Percentiles rank a stretch among this genome's conserved stretches.
phyloP scores from a whole-genome alignment of 768 basidiomycete genomes.

The Trametes maxima region DNA sequence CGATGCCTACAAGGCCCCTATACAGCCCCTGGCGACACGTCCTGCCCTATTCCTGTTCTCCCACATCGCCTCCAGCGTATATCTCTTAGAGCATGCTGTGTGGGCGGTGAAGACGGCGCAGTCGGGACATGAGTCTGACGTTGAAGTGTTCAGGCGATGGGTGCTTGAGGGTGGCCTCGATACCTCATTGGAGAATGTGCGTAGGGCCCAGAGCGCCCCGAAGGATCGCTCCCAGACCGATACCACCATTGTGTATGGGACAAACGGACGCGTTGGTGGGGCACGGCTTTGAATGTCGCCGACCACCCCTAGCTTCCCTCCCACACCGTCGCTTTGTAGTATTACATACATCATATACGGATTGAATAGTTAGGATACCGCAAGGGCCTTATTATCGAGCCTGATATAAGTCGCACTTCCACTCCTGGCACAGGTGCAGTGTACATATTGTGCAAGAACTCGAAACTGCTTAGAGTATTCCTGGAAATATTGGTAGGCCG shows the following conservation, averaged over 20 bases:
- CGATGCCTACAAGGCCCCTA: slow-evolving; percentile 42
- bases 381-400: too few species aligned
- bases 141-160: slow-evolving; percentile 59
- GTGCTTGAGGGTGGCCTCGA: slow-evolving; percentile 42
- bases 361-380: too few species aligned
- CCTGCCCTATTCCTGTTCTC: slow-evolving; percentile 63
- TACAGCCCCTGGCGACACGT: slow-evolving; percentile 53
- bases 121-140: slow-evolving; percentile 42
- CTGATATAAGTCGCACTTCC: too few species aligned
- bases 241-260: slow-evolving; percentile 25
- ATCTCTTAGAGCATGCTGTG: slow-evolving; percentile 68
- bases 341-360: too few species aligned
- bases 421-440: too few species aligned
- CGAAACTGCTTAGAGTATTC: too few species aligned
- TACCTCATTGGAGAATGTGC: slow-evolving; percentile 31
- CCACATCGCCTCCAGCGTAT: slow-evolving; percentile 52
- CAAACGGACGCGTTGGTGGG: neutral
- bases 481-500: too few species aligned
- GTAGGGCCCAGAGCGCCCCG: slow-evolving; percentile 10
- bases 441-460: too few species aligned
- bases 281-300: slow-evolving; percentile 1
- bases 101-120: slow-evolving; percentile 49
- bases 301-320: too few species aligned
- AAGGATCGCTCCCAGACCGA: slow-evolving; percentile 11
- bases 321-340: too few species aligned